Evolutionary conservation across 208 protist species (phyloP).

Genomic region (Angomonas deanei): DNA sequence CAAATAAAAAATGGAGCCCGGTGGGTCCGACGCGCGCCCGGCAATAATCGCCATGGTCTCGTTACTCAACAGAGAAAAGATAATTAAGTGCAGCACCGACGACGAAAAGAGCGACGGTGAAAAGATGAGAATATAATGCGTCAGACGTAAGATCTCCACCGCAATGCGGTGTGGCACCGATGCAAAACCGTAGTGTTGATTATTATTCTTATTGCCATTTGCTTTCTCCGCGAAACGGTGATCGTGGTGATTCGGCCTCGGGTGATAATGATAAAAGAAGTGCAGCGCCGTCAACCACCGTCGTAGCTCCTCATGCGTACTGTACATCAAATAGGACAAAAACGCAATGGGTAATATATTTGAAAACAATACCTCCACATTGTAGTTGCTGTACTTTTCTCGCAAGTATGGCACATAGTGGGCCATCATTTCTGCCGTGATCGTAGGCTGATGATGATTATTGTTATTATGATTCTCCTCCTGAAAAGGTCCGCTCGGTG

Average conservation of each 20-base stretch:
- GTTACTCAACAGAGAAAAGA: neutral
- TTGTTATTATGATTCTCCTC: neutral
- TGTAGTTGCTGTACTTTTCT: neutral
- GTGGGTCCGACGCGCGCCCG: neutral
- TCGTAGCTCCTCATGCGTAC: slow-evolving; percentile 24
- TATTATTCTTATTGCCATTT: neutral
- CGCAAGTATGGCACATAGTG: neutral
- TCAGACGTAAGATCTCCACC: slow-evolving; percentile 50
- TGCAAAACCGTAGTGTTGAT: neutral
- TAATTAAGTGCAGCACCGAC: slow-evolving; percentile 17
- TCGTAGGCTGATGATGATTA: neutral
- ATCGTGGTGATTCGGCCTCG: neutral
- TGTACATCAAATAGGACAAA: slow-evolving; percentile 47
- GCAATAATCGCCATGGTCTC: neutral
- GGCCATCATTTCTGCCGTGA: no score
- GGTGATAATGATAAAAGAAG: slow-evolving; percentile 26
- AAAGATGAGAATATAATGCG: slow-evolving; percentile 56
- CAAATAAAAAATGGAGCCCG: neutral
- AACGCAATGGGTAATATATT: slow-evolving; percentile 61
- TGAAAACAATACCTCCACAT: neutral
- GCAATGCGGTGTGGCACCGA: slow-evolving; percentile 57
- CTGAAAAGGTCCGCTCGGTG: no score
- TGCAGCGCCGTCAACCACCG: slow-evolving; percentile 57
- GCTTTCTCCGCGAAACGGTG: neutral
- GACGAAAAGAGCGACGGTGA: slow-evolving; percentile 42